These are phyloP conservation scores for Citrullus amarus DNA, from an alignment of 306 rosid species.

Conservation along the genomic window DNA sequence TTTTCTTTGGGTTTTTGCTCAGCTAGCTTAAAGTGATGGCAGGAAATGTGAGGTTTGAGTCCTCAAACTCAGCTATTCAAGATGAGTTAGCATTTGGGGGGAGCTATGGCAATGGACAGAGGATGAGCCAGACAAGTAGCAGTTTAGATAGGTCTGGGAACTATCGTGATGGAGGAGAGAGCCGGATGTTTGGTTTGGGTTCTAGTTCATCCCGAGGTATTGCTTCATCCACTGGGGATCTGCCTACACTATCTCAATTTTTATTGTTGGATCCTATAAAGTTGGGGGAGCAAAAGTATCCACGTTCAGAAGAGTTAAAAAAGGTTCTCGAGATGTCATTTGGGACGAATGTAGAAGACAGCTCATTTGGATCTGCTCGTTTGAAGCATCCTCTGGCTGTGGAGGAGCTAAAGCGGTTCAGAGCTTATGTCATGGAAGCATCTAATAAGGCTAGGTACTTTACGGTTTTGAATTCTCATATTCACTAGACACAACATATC, in stretches of 20 bases:
- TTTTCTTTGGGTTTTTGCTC: constrained; percentile 16
- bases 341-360: constrained; percentile 51
- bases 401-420: constrained; percentile 58
- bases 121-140: constrained; percentile 29
- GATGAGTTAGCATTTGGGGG: constrained; percentile 41
- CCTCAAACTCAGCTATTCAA: constrained; percentile 30
- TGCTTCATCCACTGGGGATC: constrained; percentile 31
- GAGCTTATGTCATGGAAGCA: constrained; percentile 41
- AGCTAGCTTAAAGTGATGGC: constrained; percentile 43
- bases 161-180: constrained; percentile 41
- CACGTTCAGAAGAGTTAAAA: constrained; percentile 44
- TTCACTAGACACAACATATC: background rate
- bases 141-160: constrained; percentile 54
- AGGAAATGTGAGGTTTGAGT: constrained; percentile 50
- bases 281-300: constrained; percentile 39
- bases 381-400: constrained; percentile 39
- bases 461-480: background rate
- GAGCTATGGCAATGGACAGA: constrained; percentile 36
- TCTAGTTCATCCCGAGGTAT: constrained; percentile 35
- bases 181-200: constrained; percentile 33
- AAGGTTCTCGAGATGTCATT: constrained; percentile 41
- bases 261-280: constrained; percentile 45
- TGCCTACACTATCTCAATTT: constrained; percentile 36
- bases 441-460: constrained; percentile 60
- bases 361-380: constrained; percentile 50